Conservation (phyloP, 2,329 filamentous ascomycete species). For the Chaetoscypha palmicola region DNA sequence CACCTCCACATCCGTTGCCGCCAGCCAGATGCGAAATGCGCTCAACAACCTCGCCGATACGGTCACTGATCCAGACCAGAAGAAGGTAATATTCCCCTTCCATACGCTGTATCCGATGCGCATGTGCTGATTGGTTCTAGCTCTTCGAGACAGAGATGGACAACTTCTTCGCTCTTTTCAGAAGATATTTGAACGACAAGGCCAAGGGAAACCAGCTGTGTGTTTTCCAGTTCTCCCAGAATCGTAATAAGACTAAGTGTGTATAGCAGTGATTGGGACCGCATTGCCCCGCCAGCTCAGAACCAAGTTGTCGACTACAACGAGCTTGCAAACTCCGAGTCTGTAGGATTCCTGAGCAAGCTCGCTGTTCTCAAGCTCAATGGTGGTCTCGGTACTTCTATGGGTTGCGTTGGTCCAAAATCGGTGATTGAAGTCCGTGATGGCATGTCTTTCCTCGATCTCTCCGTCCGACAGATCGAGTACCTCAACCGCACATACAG, state of each 20-base stretch:
- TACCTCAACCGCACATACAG: slow-evolving; percentile 97
- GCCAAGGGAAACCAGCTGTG: slow-evolving; percentile 91
- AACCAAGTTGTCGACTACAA: slow-evolving; percentile 95
- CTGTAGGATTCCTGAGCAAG: slow-evolving; percentile 92
- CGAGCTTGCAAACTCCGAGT: slow-evolving; percentile 80
- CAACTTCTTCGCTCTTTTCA: slow-evolving; percentile 99
- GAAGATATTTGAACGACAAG: slow-evolving; percentile 97
- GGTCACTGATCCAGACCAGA: slow-evolving; percentile 71
- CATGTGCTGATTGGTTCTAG: slow-evolving; percentile 37
- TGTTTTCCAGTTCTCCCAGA: slow-evolving; percentile 23
- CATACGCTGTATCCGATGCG: not conserved
- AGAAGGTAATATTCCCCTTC: slow-evolving; percentile 58
- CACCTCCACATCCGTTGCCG: slow-evolving; percentile 95
- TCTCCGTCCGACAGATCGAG: slow-evolving; percentile 98
- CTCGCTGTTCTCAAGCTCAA: slow-evolving; percentile 98
- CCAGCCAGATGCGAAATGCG: slow-evolving; percentile 97
- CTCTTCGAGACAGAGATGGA: slow-evolving; percentile 99
- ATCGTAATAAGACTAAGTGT: slow-evolving; percentile 2
- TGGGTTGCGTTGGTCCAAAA: slow-evolving; percentile 99
- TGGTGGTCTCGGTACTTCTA: slow-evolving; percentile 96
- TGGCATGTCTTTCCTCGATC: slow-evolving; percentile 99
- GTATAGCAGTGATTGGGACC: slow-evolving; percentile 75
- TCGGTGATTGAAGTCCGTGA: slow-evolving; percentile 99
- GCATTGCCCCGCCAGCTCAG: slow-evolving; percentile 87
- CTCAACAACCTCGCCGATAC: slow-evolving; percentile 88